A percentile compares a stretch with the other conserved stretches of the same genome.
phyloP scores from a whole-genome alignment of 1,284 basidiomycete genomes.

The Hypsizygus ulmarius region DNA sequence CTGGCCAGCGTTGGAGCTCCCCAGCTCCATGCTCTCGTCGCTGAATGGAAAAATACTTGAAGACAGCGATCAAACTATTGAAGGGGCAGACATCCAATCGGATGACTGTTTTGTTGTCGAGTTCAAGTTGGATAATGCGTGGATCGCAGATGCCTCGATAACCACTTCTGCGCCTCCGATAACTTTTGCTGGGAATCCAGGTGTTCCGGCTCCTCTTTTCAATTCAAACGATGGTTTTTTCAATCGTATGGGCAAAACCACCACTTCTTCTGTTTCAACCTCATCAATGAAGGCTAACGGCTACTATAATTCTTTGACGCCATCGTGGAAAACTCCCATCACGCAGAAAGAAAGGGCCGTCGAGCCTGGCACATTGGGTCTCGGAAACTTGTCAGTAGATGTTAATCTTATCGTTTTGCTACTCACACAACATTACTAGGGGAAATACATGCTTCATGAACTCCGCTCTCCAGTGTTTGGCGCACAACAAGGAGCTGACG shows the following conservation, averaged over 20 bases:
- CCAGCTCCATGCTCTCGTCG: constrained; percentile 36
- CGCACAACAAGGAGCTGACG: constrained; percentile 86
- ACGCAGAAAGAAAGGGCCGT: constrained; percentile 32
- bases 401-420: constrained; percentile 4
- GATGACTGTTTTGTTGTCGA: constrained; percentile 70
- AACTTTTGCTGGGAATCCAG: constrained; percentile 12
- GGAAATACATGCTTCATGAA: constrained; percentile 99
- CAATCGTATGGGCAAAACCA: constrained; percentile 36
- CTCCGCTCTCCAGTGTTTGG: constrained; percentile 93
- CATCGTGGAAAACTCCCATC: constrained; percentile 22
- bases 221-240: constrained; percentile 58
- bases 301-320: constrained; percentile 24
- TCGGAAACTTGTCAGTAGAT: constrained; percentile 74
- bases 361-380: constrained; percentile 77
- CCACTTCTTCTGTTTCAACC: constrained; percentile 37
- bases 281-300: constrained; percentile 26
- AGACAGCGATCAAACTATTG: constrained; percentile 44
- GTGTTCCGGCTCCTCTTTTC: constrained; percentile 50
- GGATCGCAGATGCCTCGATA: constrained; percentile 40
- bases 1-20: constrained; percentile 37
- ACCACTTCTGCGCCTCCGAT: constrained; percentile 16
- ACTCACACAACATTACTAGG: constrained; percentile 36
- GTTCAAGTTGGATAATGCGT: constrained; percentile 49
- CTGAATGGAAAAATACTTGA: constrained; percentile 37
- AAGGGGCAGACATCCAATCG: constrained; percentile 55